Conservation (phyloP, 768 basidiomycete species). For the Dentipellis fragilis region DNA sequence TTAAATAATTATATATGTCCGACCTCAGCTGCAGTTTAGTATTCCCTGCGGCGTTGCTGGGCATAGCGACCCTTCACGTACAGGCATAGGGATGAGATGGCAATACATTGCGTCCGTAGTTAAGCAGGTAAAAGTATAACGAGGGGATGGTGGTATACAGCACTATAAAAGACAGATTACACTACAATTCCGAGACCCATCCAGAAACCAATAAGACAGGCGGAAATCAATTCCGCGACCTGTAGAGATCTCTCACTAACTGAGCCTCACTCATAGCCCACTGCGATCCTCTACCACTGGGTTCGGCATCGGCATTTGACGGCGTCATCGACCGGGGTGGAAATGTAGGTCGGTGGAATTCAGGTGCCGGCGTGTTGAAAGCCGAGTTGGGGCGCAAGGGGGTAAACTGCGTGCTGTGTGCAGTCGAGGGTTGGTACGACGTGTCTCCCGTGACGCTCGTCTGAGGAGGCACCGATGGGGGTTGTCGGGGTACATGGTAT, state of each 20-base stretch:
- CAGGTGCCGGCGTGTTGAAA: neutral
- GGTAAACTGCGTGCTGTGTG: neutral
- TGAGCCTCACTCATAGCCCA: constrained; percentile 7
- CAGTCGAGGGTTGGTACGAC: neutral
- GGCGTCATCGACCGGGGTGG: neutral
- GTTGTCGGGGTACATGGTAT: neutral
- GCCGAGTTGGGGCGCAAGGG: neutral
- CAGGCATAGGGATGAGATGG: no score
- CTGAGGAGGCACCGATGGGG: neutral
- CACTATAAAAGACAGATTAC: no score
- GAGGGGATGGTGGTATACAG: no score
- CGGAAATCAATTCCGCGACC: neutral
- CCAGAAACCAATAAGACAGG: no score
- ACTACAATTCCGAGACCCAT: no score
- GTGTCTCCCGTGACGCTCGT: neutral
- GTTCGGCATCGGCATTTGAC: neutral
- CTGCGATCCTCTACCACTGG: neutral
- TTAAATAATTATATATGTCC: no score
- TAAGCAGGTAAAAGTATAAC: no score
- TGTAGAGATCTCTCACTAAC: constrained; percentile 7
- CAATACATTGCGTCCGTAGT: no score
- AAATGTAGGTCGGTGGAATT: neutral
- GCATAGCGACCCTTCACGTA: no score
- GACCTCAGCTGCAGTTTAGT: no score
- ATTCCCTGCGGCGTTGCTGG: no score